Base-by-base conservation (phyloP, 805 yeast genomes). In the Candida caryicola region DNA sequence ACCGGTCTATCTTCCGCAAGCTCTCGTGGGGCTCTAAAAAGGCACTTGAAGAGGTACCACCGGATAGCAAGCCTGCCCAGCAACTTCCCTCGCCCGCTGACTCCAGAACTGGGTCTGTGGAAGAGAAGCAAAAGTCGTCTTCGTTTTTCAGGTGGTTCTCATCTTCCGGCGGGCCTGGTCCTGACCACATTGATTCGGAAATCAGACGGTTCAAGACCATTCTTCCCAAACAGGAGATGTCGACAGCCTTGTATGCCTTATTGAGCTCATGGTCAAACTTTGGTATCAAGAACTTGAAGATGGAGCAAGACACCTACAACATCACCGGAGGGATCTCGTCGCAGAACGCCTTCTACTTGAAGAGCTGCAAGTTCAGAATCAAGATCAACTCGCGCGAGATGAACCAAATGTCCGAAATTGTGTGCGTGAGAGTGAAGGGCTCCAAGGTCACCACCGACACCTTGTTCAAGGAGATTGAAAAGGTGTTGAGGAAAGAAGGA, bases 191-290 rank as follows among this genome's bases (percentile, higher is more conserved):
- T 8, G 56, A 53, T 5, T 37, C 61, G 14, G 70, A 64, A 18
- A 59, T 66, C 19, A 60, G 51, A 35, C 52, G 66, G 29, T 65
- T 55, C 54, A 44, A 56, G 23, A 66, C 73, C 13, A 64, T 71
- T 18, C 55, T 76, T 35, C 66, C 74, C 8, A 64, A 65, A 41
- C 73, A 65, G 18, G 87, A 83, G 54, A 71, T 83, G 71, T 73
- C 76, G 43, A 76, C 77, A 31, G 87, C 88, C 2, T 62, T 84
- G 49, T 73, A 66, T 54, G 77, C 84, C 31, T 69, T 84, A 39
- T 63, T 84, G 46, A 66, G 60, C 31, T 78, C 82, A 13, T 84
- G 93, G 93, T 73, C 77, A 10, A 77, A 74, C 43, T 82, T 82
- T 50, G 91, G 93, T 6, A 60, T 84, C 50, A 76, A 74, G 47